Evolutionary conservation across 768 basidiomycete species (phyloP).

Genomic region (Nidularia sp.): DNA sequence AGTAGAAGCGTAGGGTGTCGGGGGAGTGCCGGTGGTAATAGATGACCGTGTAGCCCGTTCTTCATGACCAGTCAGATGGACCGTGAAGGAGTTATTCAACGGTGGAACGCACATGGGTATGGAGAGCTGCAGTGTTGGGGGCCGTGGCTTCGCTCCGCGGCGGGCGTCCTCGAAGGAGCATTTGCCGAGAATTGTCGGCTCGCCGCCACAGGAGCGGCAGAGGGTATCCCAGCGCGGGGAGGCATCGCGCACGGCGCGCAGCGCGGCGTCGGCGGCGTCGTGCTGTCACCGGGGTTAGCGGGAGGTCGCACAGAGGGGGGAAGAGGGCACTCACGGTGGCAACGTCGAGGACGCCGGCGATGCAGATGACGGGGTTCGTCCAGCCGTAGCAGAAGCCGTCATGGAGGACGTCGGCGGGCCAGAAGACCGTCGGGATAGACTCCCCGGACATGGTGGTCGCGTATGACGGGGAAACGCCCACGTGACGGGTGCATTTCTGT

Average conservation of each 20-base stretch:
- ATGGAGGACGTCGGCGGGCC: conserved; percentile 47
- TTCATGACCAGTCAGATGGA: background rate
- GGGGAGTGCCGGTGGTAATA: conserved; percentile 52
- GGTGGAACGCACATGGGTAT: background rate
- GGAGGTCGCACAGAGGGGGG: background rate
- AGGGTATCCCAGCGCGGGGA: conserved; percentile 17
- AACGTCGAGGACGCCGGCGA: conserved; percentile 44
- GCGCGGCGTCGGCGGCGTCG: no score
- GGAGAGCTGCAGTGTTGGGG: background rate
- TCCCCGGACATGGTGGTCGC: conserved; percentile 3
- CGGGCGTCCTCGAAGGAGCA: conserved; percentile 17
- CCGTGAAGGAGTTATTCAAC: background rate
- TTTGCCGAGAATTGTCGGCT: conserved; percentile 27
- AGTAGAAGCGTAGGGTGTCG: conserved; percentile 61
- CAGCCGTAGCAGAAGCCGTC: conserved; percentile 60
- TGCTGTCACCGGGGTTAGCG: no score
- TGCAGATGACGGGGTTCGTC: conserved; percentile 41
- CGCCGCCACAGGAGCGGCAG: conserved; percentile 19
- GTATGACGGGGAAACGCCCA: conserved; percentile 12
- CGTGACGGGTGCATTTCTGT: conserved; percentile 9
- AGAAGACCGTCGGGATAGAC: conserved; percentile 42
- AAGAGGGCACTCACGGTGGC: conserved; percentile 18
- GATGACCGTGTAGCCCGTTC: conserved; percentile 25
- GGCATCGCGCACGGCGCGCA: no score
- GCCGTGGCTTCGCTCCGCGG: background rate